Conservation (phyloP, 495 filamentous ascomycete species). For the Podospora fimiseda region DNA sequence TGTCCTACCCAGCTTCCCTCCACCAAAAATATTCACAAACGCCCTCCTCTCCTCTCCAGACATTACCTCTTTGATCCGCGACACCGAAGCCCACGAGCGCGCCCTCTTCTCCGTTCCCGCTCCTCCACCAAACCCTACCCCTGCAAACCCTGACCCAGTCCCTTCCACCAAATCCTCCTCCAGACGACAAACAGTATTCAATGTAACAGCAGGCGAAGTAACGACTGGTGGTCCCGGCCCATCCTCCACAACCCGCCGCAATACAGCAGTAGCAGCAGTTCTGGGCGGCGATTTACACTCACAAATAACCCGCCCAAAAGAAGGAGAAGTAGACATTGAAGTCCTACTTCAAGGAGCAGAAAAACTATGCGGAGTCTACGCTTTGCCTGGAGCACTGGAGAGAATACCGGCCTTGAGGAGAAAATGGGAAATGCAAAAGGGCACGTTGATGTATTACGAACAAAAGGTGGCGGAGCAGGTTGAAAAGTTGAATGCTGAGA, state of each 20-base stretch:
- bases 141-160: conserved; percentile 25
- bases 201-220: conserved; percentile 48
- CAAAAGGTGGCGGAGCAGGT: conserved; percentile 70
- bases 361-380: conserved; percentile 85
- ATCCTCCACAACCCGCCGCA: conserved; percentile 44
- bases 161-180: conserved; percentile 18
- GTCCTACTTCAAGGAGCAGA: conserved; percentile 81
- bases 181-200: conserved; percentile 51
- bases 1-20: conserved; percentile 60
- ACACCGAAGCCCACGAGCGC: conserved; percentile 92
- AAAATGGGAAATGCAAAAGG: conserved; percentile 63
- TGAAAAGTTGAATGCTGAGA: conserved; percentile 59
- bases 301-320: conserved; percentile 55
- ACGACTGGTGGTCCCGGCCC: conserved; percentile 41
- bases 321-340: conserved; percentile 65
- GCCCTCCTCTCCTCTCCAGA: conserved; percentile 80
- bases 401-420: conserved; percentile 65
- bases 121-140: conserved; percentile 41
- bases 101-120: conserved; percentile 88
- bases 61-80: conserved; percentile 89
- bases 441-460: conserved; percentile 75
- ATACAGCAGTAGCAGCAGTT: conserved; percentile 85
- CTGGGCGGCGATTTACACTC: conserved; percentile 82
- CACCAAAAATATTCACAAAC: conserved; percentile 93
- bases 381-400: conserved; percentile 72